Evolutionary conservation across 1,139 yeast species (phyloP).

Genomic region (Saccharomyces hybrid): DNA sequence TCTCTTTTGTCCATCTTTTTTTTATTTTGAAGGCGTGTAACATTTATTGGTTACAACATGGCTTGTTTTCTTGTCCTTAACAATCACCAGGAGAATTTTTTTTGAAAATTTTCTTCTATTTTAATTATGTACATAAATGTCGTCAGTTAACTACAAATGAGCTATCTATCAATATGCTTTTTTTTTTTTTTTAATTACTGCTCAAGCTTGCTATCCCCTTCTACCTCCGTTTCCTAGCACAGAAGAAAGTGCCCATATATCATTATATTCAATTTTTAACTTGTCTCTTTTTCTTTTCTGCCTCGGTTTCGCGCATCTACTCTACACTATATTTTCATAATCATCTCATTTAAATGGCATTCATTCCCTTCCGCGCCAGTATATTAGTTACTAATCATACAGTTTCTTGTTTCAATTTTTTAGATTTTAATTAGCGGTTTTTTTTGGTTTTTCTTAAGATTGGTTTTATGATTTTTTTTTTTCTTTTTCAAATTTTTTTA

Average conservation of each 20-base stretch:
- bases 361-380: not conserved
- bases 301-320: not conserved
- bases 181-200: not conserved
- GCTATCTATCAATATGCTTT: slow-evolving; percentile 1
- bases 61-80: not conserved
- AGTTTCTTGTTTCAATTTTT: not conserved
- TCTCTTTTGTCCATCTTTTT: slow-evolving; percentile 11
- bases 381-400: not conserved
- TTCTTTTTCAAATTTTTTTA: not conserved
- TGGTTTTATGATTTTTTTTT: not conserved
- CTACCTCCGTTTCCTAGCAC: not conserved
- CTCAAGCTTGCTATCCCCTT: slow-evolving; percentile 1
- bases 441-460: not conserved
- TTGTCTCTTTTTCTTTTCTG: not conserved
- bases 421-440: not conserved
- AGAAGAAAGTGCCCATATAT: not conserved
- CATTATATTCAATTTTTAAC: not conserved
- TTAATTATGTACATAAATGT: not conserved
- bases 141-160: slow-evolving; percentile 1
- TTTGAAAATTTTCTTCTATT: slow-evolving; percentile 1
- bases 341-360: not conserved
- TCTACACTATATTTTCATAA: not conserved
- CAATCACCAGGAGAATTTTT: not conserved
- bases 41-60: slow-evolving; percentile 10
- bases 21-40: slow-evolving; percentile 32